Evolutionary conservation across 495 filamentous ascomycete species (phyloP).

Genomic region (Niebla homalea): DNA sequence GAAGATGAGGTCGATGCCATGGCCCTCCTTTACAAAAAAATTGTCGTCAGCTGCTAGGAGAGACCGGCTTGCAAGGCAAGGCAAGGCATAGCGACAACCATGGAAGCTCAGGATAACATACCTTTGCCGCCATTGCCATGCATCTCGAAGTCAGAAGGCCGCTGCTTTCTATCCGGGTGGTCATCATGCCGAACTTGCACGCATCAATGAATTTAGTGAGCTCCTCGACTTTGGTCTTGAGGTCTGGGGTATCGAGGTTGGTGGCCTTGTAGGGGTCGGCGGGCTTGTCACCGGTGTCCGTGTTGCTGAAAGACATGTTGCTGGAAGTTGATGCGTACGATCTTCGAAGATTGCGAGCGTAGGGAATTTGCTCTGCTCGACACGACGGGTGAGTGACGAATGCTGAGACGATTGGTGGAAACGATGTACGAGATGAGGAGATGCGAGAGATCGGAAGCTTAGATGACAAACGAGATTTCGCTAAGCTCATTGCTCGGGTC

Average conservation of each 20-base stretch:
- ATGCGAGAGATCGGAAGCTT: too few species aligned
- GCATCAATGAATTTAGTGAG: slow-evolving; percentile 73
- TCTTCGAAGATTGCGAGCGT: too few species aligned
- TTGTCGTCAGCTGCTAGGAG: neutral
- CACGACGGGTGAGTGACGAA: too few species aligned
- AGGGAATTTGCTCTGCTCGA: too few species aligned
- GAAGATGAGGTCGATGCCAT: slow-evolving; percentile 79
- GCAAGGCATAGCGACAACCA: neutral
- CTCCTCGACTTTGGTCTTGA: slow-evolving; percentile 70
- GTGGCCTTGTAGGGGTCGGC: slow-evolving; percentile 73
- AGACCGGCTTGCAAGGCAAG: neutral
- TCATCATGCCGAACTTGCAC: slow-evolving; percentile 79
- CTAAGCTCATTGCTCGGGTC: too few species aligned
- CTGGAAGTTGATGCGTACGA: too few species aligned
- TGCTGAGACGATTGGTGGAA: too few species aligned
- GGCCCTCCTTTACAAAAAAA: slow-evolving; percentile 42
- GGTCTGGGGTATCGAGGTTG: slow-evolving; percentile 46
- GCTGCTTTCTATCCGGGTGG: slow-evolving; percentile 54
- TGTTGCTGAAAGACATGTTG: slow-evolving; percentile 42
- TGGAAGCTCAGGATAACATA: slow-evolving; percentile 22
- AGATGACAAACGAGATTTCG: too few species aligned
- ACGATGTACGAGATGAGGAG: too few species aligned
- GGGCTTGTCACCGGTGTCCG: slow-evolving; percentile 43
- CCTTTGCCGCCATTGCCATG: slow-evolving; percentile 83
- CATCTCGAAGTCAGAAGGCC: slow-evolving; percentile 65